Evolutionary conservation across 2,329 filamentous ascomycete genomes (phyloP), one percentile per base, ranked within the genome.

Genomic region (Aspergillus sp.): DNA sequence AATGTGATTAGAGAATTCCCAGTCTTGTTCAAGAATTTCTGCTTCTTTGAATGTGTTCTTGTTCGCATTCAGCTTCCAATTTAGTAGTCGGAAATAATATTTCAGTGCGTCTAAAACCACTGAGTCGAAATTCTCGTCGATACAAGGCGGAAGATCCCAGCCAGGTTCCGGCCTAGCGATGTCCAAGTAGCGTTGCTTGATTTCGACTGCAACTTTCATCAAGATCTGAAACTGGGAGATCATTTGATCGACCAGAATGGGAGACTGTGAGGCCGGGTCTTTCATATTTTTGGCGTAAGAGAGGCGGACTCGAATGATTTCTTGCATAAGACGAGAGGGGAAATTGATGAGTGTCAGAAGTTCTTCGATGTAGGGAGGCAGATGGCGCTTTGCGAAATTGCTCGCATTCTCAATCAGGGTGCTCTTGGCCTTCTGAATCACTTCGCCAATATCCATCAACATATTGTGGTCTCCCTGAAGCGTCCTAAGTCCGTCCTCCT

Each of bases 21-120:
- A 99, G 77, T 99, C 95, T 70, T 96, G 92, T 73, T 97, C 96
- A 52, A 99, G 80, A 64, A 99, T 90, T 80, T 99, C 95, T 6
- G 95, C 95, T 75, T 99, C 95, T 73, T 98, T 98, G 84, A 99
- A 99, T 0, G 93, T 97, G 78, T 98, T 99, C 75, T 97, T 98
- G 81, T 98, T 98, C 57, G 92, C 91, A 68, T 90, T 93, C 55
- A 99, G 81, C 76, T 98, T 98, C 92, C 93, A 98, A 73, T 98
- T 97, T 49, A 99, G 82, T 85, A 99, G 93, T 75, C 94, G 95
- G 83, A 99, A 99, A 77, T 99, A 99, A 75, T 96, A 98, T 74
- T 94, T 96, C 67, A 99, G 81, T 0, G 94, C 93, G 70, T 97
- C 94, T 49, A 99, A 78, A 10, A 98, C 91, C 18, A 96, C 91